phyloP scores from a whole-genome alignment of 164 flowering plant genomes.

The Piper longum region DNA sequence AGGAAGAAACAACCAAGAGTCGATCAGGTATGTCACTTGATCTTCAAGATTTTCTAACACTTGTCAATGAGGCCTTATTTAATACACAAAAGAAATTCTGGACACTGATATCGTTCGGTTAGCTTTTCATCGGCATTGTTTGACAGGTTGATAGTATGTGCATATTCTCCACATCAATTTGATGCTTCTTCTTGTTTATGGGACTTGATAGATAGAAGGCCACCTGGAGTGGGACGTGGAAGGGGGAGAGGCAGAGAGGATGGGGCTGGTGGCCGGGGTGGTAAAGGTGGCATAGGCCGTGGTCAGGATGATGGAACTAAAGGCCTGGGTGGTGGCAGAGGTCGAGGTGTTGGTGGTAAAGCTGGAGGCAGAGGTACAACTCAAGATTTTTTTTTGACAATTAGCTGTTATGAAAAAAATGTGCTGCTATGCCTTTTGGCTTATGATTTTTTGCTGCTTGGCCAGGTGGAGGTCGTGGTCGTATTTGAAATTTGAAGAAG shows the following conservation, averaged over 20 bases:
- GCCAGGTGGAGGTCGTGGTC: slow-evolving; percentile 55
- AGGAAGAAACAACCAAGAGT: slow-evolving; percentile 45
- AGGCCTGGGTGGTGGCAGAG: slow-evolving; percentile 36
- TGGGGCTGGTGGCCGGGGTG: slow-evolving; percentile 26
- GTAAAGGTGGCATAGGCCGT: slow-evolving; percentile 41
- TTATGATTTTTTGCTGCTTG: neutral
- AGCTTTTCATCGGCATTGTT: neutral
- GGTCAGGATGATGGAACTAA: slow-evolving; percentile 42
- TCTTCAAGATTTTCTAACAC: no score
- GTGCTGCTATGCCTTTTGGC: neutral
- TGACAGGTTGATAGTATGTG: neutral
- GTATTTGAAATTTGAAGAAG: slow-evolving; percentile 18
- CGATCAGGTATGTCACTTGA: slow-evolving; percentile 27
- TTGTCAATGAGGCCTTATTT: no score
- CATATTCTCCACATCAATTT: neutral
- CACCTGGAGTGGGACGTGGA: slow-evolving; percentile 73
- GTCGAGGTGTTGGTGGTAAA: slow-evolving; percentile 33
- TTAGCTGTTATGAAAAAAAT: neutral
- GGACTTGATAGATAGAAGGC: slow-evolving; percentile 47
- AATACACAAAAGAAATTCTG: neutral
- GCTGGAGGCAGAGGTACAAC: slow-evolving; percentile 28
- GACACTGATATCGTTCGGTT: neutral
- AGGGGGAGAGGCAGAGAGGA: slow-evolving; percentile 74
- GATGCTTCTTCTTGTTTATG: neutral
- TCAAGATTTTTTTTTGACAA: neutral